A percentile compares a stretch with the other conserved stretches of the same genome.
phyloP scores from a whole-genome alignment of 2,329 filamentous ascomycete species.

The Xylaria sp. region DNA sequence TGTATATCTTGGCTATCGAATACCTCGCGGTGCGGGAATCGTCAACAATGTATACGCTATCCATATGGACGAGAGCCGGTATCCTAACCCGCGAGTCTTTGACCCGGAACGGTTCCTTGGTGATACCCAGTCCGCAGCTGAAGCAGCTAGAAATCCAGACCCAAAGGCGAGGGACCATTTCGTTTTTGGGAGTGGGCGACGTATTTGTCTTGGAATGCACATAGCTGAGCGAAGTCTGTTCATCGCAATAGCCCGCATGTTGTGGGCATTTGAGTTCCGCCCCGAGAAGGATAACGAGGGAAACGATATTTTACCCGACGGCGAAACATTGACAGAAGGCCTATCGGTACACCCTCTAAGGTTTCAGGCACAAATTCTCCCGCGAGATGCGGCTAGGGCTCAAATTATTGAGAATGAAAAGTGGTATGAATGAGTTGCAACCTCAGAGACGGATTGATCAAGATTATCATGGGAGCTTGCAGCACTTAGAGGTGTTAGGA shows the following conservation, averaged over 20 bases:
- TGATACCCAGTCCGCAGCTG: slow-evolving; percentile 41
- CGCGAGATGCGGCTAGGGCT: neutral
- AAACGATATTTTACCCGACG: slow-evolving; percentile 13
- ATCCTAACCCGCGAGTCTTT: slow-evolving; percentile 54
- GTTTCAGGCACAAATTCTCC: neutral
- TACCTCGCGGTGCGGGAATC: slow-evolving; percentile 5
- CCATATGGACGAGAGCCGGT: slow-evolving; percentile 55
- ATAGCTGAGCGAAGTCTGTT: slow-evolving; percentile 11
- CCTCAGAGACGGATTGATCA: neutral
- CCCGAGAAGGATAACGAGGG: slow-evolving; percentile 7
- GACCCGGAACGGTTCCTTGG: slow-evolving; percentile 49
- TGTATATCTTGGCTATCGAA: slow-evolving; percentile 1
- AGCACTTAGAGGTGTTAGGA: neutral
- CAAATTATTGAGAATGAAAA: slow-evolving; percentile 7
- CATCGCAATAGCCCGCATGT: slow-evolving; percentile 8
- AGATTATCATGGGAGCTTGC: neutral
- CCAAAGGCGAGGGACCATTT: slow-evolving; percentile 41
- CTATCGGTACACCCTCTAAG: neutral
- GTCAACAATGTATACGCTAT: slow-evolving; percentile 46
- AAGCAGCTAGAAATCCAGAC: slow-evolving; percentile 48
- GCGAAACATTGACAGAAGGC: slow-evolving; percentile 3
- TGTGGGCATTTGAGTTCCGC: slow-evolving; percentile 18
- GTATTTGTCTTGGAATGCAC: slow-evolving; percentile 22
- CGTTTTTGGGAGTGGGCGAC: slow-evolving; percentile 15
- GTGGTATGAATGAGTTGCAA: neutral